Base-by-base conservation (phyloP, 257 asterid genomes). In the Solanum bukasovii region DNA sequence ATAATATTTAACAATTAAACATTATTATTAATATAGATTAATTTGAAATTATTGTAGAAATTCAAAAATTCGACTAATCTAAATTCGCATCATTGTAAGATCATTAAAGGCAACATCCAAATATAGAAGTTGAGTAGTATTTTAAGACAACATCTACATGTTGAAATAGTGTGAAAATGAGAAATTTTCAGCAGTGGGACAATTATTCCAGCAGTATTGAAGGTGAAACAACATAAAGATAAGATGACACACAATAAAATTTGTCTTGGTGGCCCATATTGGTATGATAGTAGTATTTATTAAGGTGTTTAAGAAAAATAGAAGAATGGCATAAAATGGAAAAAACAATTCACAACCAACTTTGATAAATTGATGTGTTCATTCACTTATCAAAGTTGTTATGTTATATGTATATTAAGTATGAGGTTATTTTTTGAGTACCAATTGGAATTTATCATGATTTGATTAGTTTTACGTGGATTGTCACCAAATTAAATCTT, bases 181-280 rank as follows among this genome's bases (percentile, higher is more conserved):
- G 27, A 46, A 20, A 46, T 27, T 31, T 42, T 7, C 14, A 29
- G 27, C 25, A 44, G 67, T 25, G 37, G 25, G 85, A 79, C 85
- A 79, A 79, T 78, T 78, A 79, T 44, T 79, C 27, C 67, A 44
- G 42, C 29, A 81, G 68, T 31, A 81, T 81, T 46, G 85, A 81
- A 46, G 38, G 85, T 81, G 85, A 79, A 79, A 46, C 67, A 81
- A 44, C 40, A 81, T 9, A 46, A 78, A 40, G n/a, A 78, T 78
- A n/a, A 78, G 34, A 78, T 23, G 34, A 25, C 21, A 13, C 37
- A n/a, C 61, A n/a, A 78, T 61, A 42, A 46, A 81, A 81, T 14
- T 71, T 49, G 65, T 46, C 25, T 81, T 81, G 40, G 85, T 81
- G 85, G 85, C 7, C 85, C 85, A 81, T 81, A 73, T 9, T 34